These are phyloP conservation scores for Candolleomyces eurysporus DNA, from an alignment of 768 basidiomycete species.

Conservation along the genomic window DNA sequence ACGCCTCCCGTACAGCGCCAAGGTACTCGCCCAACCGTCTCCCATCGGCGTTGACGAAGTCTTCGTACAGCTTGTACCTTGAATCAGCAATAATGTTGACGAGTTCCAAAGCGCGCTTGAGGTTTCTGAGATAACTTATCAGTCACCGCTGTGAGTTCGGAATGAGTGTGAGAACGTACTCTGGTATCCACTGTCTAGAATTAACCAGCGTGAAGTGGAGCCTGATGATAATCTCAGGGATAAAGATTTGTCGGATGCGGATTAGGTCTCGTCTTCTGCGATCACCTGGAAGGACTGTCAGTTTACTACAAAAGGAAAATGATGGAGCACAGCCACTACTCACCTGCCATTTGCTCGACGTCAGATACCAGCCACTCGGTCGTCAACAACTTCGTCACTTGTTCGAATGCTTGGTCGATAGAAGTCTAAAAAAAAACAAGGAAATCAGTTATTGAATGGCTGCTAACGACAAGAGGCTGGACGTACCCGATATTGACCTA, in stretches of 20 bases:
- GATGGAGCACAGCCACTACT: conserved; percentile 11
- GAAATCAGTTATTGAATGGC: background rate
- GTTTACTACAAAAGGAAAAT: background rate
- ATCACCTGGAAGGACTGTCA: conserved; percentile 32
- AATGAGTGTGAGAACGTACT: conserved; percentile 43
- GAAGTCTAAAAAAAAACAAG: conserved; percentile 37
- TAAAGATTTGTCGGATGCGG: conserved; percentile 83
- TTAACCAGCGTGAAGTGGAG: conserved; percentile 71
- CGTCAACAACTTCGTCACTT: conserved; percentile 68
- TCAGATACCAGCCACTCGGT: conserved; percentile 75
- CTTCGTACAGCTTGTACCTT: conserved; percentile 80
- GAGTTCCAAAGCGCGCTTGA: conserved; percentile 72
- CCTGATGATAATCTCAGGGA: conserved; percentile 87
- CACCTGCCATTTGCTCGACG: conserved; percentile 40
- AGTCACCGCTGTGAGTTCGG: too few relatives aligned
- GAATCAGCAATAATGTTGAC: conserved; percentile 89
- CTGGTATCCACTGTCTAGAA: conserved; percentile 62
- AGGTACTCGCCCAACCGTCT: conserved; percentile 72
- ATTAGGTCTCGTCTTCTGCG: conserved; percentile 64
- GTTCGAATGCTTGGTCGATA: conserved; percentile 62
- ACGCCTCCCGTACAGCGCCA: conserved; percentile 65
- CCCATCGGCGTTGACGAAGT: conserved; percentile 68
- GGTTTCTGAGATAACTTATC: too few relatives aligned
- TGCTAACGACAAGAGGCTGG: background rate
- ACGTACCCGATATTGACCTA: conserved; percentile 62